These are phyloP conservation scores for Tetracentron sinense DNA, from an alignment of 164 flowering plant genomes.

Conservation along the genomic window DNA sequence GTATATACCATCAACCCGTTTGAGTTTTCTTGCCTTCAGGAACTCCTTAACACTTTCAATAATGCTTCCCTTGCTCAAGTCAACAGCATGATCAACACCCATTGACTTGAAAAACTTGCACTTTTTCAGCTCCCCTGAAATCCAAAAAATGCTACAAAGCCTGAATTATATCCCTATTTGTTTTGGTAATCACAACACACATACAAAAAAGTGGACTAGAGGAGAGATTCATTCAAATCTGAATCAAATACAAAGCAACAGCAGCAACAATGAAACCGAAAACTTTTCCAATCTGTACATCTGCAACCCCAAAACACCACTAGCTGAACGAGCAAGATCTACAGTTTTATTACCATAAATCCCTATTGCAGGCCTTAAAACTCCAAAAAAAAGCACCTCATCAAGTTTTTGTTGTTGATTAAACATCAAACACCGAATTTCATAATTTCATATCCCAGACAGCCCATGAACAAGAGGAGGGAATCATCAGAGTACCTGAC, in stretches of 20 bases:
- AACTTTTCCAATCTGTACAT: conserved; percentile 92
- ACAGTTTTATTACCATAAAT: conserved; percentile 14
- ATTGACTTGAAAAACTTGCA: conserved; percentile 62
- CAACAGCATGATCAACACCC: conserved; percentile 85
- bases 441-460: no score
- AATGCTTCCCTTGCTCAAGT: conserved; percentile 47
- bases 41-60: conserved; percentile 69
- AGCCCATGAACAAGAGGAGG: no score
- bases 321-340: conserved; percentile 93
- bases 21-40: conserved; percentile 67
- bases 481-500: conserved; percentile 55
- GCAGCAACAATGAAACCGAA: conserved; percentile 86
- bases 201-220: no score
- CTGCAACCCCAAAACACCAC: conserved; percentile 96
- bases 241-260: conserved; percentile 69
- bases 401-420: no score
- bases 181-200: neutral
- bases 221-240: neutral
- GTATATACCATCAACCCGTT: conserved; percentile 90
- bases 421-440: no score
- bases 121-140: conserved; percentile 85
- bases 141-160: conserved; percentile 15
- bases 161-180: neutral
- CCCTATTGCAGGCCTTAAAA: neutral
- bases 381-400: no score